These are phyloP conservation scores for Solanum rostratum DNA, from an alignment of 257 asterid species.

Conservation along the genomic window DNA sequence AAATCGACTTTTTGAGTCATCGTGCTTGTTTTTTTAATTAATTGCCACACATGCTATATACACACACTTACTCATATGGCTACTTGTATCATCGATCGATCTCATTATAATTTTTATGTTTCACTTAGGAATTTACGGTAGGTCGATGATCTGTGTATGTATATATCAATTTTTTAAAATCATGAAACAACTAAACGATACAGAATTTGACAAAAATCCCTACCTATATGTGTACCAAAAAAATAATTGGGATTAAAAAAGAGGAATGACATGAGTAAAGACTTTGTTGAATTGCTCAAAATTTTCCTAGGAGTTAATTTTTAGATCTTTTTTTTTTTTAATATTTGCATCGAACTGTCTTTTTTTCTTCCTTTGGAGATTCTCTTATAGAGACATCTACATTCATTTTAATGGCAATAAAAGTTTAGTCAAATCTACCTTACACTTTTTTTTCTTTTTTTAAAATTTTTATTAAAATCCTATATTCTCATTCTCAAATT, in stretches of 20 bases:
- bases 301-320: background rate
- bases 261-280: background rate
- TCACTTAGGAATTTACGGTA: background rate
- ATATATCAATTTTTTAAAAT: background rate
- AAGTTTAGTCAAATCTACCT: background rate
- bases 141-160: background rate
- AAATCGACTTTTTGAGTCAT: background rate
- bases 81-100: background rate
- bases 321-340: background rate
- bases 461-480: background rate
- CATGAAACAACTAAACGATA: background rate
- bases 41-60: background rate
- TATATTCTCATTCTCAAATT: background rate
- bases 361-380: background rate
- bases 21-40: background rate
- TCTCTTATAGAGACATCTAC: background rate
- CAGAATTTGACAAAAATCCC: background rate
- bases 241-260: background rate
- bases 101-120: background rate
- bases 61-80: background rate
- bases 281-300: background rate
- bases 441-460: background rate
- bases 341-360: background rate
- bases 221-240: background rate
- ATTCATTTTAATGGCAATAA: background rate